Base-by-base conservation (phyloP, 2,329 filamentous ascomycete genomes). In the Trichoderma aggressivum region DNA sequence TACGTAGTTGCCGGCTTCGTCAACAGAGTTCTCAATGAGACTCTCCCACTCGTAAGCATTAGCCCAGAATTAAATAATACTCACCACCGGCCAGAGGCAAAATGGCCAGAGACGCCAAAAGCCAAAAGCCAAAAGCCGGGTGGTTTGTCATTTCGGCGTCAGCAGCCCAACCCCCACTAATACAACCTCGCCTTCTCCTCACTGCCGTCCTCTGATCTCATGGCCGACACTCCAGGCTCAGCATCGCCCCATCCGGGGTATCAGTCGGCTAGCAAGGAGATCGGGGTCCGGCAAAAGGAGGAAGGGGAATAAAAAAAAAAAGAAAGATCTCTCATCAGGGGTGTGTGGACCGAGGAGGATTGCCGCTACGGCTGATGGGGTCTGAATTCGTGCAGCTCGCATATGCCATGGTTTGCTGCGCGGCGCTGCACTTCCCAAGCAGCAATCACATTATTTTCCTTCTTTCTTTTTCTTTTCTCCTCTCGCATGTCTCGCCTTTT, bases 121-220 rank as follows among this genome's bases (percentile, higher is more conserved):
- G 30, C 47, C 47, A 53, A 53, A 53, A 53, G 47, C 47, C 47
- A 53, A 53, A 39, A 50, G 28, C 28, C 32, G 10, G 55, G 28
- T 59, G 55, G 65, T 68, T 68, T 68, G 65, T 68, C 65, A 60
- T 32, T 60, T 58, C 21, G 18, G 65, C 28, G 55, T 68, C 65
- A 68, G 65, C 65, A 68, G 18, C 36, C 18, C 47, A 28, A 34
- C 50, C 50, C 63, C 50, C n/a, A 32, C 63, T 47, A 16, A 50
- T 32, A 24, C 30, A 26, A 56, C 28, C 47, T 50, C 63, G 43
- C 5, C 32, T n/a, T 14, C n/a, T 53, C 24, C 39, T 21, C 47
- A 56, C 7, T 21, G 8, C 28, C 6, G 24, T 34, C 58, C 58
- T 60, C n/a, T 26, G 58, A 60, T 34, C 61, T 50, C 43, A 14